Base-by-base conservation (phyloP, 306 rosid species). In the Spatholobus suberectus region DNA sequence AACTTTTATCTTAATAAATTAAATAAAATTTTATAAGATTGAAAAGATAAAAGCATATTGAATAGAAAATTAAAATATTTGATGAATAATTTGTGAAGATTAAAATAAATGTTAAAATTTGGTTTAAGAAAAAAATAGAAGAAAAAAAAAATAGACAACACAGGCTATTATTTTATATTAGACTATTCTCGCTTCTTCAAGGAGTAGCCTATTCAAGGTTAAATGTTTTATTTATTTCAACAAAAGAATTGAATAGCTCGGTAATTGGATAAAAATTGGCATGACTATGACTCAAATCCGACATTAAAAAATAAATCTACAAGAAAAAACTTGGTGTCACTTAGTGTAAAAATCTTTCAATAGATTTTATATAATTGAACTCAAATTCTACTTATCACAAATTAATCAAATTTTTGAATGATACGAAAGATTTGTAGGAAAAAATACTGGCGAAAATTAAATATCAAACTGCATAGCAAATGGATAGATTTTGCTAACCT, bases 401-500 rank as follows among this genome's bases (percentile, higher is more conserved):
- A 17, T 18, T 12, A 37, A 37, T 17, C 32, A 68, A 63, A 49
- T 51, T 8, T 5, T 21, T 35, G 7, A 24, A 23, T 38, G 12
- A 66, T 14, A 65, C 49, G 10, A 0, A 49, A 78, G 35, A 54
- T 17, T 38, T 15, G 4, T 37, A 68, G 14, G 0, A 77, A 63
- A 63, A 41, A 24, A 0, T 0, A 41, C 27, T 1, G 8, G 8
- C 24, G 68, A 58, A 41, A 27, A 44, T 1, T 2, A 1, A 26
- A 1, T 26, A 24, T 61, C 32, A 41, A 76, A 24, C 37, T n/a
- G 4, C 10, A 15, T 17, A 59, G 9, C 8, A 40, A 24, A 62
- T 32, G 15, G 11, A 35, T 32, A 47, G 7, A 23, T 44, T 20
- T 65, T 63, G 4, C 32, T 34, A 63, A 81, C 85, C 85, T 81